A percentile compares a stretch with the other conserved stretches of the same genome.
Conservation (phyloP, 805 yeast genomes). For the Cyberlindnera subsufficiens region DNA sequence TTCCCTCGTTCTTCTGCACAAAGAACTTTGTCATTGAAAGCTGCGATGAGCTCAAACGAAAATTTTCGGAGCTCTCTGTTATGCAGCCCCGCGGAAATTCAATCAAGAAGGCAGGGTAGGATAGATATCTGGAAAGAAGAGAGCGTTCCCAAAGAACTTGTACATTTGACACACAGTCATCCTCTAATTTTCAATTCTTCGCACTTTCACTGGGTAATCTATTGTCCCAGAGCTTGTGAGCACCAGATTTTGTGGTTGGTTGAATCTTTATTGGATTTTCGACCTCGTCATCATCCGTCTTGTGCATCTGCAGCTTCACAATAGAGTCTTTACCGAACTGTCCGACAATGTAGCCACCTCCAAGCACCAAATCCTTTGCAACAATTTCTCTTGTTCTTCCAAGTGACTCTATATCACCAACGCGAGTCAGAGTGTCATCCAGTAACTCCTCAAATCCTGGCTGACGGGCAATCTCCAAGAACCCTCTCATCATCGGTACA, state of each 20-base stretch:
- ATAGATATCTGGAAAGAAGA: no score
- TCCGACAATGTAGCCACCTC: constrained; percentile 34
- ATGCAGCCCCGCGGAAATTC: no score
- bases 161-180: no score
- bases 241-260: constrained; percentile 23
- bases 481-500: constrained; percentile 87
- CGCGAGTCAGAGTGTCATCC: constrained; percentile 59
- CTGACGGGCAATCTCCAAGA: constrained; percentile 66
- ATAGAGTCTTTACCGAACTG: constrained; percentile 8
- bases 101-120: no score
- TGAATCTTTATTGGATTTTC: constrained; percentile 22
- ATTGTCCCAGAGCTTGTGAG: constrained; percentile 20
- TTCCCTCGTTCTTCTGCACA: neutral
- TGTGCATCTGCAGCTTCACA: constrained; percentile 8
- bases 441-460: constrained; percentile 66
- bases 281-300: constrained; percentile 14
- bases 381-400: constrained; percentile 75
- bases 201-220: constrained; percentile 8
- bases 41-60: neutral
- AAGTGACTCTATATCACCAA: constrained; percentile 69
- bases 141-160: no score
- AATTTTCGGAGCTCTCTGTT: no score
- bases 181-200: no score
- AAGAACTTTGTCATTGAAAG: neutral
- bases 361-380: constrained; percentile 58